Evolutionary conservation across 768 basidiomycete species (phyloP).

Genomic region (Psilocybe azurescens): DNA sequence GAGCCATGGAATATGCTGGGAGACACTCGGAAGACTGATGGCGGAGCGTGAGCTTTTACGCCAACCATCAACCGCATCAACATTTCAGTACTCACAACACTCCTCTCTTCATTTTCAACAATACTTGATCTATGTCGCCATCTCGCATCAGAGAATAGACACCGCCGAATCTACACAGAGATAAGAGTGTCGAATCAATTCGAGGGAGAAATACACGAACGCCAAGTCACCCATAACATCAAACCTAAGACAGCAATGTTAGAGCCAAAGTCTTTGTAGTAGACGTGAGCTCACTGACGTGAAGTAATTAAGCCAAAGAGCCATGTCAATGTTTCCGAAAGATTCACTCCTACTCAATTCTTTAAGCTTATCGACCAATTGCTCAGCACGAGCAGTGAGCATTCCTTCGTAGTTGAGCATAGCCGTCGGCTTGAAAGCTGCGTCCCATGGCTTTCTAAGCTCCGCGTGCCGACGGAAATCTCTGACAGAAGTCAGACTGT

Average conservation of each 20-base stretch:
- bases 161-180: slow-evolving; percentile 33
- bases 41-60: too few species aligned
- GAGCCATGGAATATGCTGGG: slow-evolving; percentile 29
- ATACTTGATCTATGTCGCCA: slow-evolving; percentile 27
- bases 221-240: slow-evolving; percentile 46
- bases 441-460: slow-evolving; percentile 44
- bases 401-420: slow-evolving; percentile 32
- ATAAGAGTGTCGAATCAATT: not conserved
- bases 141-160: slow-evolving; percentile 34
- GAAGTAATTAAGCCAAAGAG: slow-evolving; percentile 42
- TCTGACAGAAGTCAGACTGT: slow-evolving; percentile 33
- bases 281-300: slow-evolving; percentile 31
- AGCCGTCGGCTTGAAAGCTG: slow-evolving; percentile 38
- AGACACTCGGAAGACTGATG: slow-evolving; percentile 24
- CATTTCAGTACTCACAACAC: slow-evolving; percentile 23
- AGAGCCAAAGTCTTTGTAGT: not conserved
- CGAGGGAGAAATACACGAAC: slow-evolving; percentile 24
- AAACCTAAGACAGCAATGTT: slow-evolving; percentile 26
- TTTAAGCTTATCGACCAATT: slow-evolving; percentile 27
- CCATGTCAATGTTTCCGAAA: slow-evolving; percentile 31
- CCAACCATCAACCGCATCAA: not conserved
- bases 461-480: slow-evolving; percentile 39
- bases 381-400: slow-evolving; percentile 24
- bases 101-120: slow-evolving; percentile 22
- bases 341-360: slow-evolving; percentile 15